Base-by-base conservation (phyloP, 208 protist genomes). In the Trypanosoma cruzi region DNA sequence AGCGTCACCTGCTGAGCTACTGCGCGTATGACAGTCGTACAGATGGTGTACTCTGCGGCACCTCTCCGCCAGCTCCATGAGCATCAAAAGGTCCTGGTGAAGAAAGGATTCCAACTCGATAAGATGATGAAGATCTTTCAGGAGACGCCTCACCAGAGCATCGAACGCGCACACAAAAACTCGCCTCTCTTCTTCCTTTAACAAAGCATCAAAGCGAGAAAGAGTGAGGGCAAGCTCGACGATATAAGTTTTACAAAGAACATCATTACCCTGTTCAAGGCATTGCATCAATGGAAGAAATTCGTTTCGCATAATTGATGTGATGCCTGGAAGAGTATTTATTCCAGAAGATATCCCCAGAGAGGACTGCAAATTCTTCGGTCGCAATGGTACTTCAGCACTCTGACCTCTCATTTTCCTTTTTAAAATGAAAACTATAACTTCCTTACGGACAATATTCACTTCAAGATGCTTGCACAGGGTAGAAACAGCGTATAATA, bases 161-260 rank as follows among this genome's bases (percentile, higher is more conserved):
- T 94, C 83, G 46, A 85, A 82, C 28, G 84, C 80, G 54, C 78
- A 79, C n/a, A 96, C 84, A 69, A 94, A 88, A 29, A 82, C 46
- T 18, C 82, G 70, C 8, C 88, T 73, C 75, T 96, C 90, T 54
- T 89, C 82, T 34, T 75, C 65, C 24, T 75, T 79, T 44, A 96
- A 73, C 16, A 82, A 61, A 20, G 84, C 82, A 58, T 96, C 90
- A 42, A 96, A 64, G 48, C 84, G 81, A 22, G 79, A 72, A 37
- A 96, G 78, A 3, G 83, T 84, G 37, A 94, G 81, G 53, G 90
- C 40, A 59, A 96, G 77, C 48, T 96, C 88, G 20, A 96, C 66
- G 11, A 80, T 73, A 75, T 96, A 96, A n/a, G 77, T 81, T 59
- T 79, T 64, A 56, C 29, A 59, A 11, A 80, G 64, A 54, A 80